Percentiles rank a stretch among this genome's conserved stretches.
These are phyloP conservation scores for Geosmithia morbida DNA, from an alignment of 2,329 filamentous ascomycete species.

Conservation along the genomic window DNA sequence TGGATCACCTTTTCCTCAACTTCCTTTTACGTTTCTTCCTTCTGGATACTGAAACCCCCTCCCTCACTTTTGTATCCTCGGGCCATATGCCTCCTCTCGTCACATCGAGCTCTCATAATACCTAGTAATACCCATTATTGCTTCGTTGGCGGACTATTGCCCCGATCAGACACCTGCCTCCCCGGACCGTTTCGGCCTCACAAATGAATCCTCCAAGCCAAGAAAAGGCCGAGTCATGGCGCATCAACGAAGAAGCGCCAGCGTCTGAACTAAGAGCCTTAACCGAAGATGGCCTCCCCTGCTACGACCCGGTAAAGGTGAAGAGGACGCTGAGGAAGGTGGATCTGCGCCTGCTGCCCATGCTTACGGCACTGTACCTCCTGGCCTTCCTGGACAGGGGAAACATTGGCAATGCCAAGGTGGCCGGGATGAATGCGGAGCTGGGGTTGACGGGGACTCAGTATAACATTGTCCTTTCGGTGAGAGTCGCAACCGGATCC, in stretches of 20 bases:
- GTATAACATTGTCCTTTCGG: constrained; percentile 33
- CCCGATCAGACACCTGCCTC: not conserved
- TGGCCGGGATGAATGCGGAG: constrained; percentile 17
- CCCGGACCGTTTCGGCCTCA: not conserved
- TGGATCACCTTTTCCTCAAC: not conserved
- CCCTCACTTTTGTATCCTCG: no score
- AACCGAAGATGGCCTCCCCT: not conserved
- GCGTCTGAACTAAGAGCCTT: not conserved
- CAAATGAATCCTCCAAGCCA: not conserved
- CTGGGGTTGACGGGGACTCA: constrained; percentile 35
- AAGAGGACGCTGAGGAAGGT: constrained; percentile 9
- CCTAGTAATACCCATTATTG: no score
- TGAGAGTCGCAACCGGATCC: not conserved
- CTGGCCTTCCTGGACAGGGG: constrained; percentile 41
- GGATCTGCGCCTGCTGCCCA: constrained; percentile 19
- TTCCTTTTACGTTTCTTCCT: not conserved
- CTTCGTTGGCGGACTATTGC: no score
- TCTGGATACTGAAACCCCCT: no score
- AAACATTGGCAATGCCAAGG: constrained; percentile 37
- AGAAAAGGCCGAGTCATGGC: not conserved
- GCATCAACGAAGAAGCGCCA: not conserved
- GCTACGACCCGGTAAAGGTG: not conserved
- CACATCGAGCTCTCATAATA: no score
- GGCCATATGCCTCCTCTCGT: no score
- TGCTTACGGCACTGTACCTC: constrained; percentile 42